Evolutionary conservation across 305 asterid genomes (phyloP), one percentile per base, ranked within the genome.

Genomic region (Rubia peregrina): DNA sequence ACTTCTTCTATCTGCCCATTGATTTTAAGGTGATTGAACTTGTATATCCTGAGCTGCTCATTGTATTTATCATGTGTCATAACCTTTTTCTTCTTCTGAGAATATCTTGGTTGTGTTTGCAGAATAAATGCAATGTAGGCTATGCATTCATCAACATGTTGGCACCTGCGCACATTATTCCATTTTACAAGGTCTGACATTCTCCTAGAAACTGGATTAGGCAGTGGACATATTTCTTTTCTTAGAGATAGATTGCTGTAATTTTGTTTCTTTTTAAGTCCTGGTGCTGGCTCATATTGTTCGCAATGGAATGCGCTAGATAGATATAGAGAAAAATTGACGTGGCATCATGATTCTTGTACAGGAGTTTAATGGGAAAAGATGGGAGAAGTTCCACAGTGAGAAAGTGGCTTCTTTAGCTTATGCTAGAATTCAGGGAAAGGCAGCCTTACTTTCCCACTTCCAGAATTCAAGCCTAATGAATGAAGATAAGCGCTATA

Each of bases 41-140:
- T 38, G 44, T 51, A 40, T 41, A 42, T 21, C 36, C 40, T 67
- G 3, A 30, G 33, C 9, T 19, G 51, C 64, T 33, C 24, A 6
- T 9, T n/a, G 8, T 68, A 19, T 2, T 16, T 48, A 48, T 17
- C 55, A 6, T 17, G 62, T 61, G 21, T 24, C 66, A 16, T 67
- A 26, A 57, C 33, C 38, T 73, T 33, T 70, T 3, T 9, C 42
- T 33, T 22, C 65, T 26, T 36, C 73, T 74, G 70, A 74, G 26
- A 10, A 22, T 68, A 60, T 61, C 33, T 56, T 64, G 22, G 73
- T 8, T 65, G 40, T 56, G 14, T 51, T 55, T 81, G 83, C 92
- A 91, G 97, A 91, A 91, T 72, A 87, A 82, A 68, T 91, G 97
- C 88, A 91, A 91, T 41, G 91, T 91, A 41, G 97, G 96, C 19